A percentile compares a stretch with the other conserved stretches of the same genome.
Conservation (phyloP, 352 stramenopile genomes). For the Phytophthora idaei region DNA sequence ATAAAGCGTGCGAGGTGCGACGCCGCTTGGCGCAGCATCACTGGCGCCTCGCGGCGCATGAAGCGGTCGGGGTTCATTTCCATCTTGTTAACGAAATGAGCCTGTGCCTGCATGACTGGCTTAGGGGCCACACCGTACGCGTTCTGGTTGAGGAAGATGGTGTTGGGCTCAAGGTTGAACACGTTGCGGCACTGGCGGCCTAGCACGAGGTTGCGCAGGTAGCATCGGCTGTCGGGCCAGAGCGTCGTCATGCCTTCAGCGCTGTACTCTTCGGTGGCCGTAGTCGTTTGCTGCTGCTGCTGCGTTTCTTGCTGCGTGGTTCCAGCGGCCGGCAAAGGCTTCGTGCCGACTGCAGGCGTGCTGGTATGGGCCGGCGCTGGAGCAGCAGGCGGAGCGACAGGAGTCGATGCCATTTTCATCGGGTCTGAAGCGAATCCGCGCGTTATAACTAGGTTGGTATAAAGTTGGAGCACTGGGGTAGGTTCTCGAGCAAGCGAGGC, state of each 20-base stretch:
- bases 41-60: slow-evolving; percentile 68
- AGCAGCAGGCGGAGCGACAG: slow-evolving; percentile 13
- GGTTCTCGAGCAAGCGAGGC: not conserved
- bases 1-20: slow-evolving; percentile 71
- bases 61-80: slow-evolving; percentile 88
- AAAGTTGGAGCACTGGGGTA: not conserved
- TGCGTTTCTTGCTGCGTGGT: slow-evolving; percentile 28
- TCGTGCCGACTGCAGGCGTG: slow-evolving; percentile 10
- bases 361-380: slow-evolving; percentile 21
- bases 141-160: slow-evolving; percentile 86
- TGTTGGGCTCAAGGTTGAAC: slow-evolving; percentile 83
- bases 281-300: slow-evolving; percentile 19
- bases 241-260: slow-evolving; percentile 68
- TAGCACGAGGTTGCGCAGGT: slow-evolving; percentile 63
- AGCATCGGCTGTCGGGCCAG: slow-evolving; percentile 66
- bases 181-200: slow-evolving; percentile 71
- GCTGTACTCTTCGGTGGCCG: not conserved
- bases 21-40: slow-evolving; percentile 67
- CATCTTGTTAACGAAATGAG: slow-evolving; percentile 89
- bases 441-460: not conserved
- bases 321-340: slow-evolving; percentile 1
- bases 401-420: slow-evolving; percentile 44
- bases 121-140: slow-evolving; percentile 77
- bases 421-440: not conserved
- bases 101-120: slow-evolving; percentile 81